A percentile compares a stretch with the other conserved stretches of the same genome.
phyloP scores from a whole-genome alignment of 1,139 yeast genomes.

The Petasospora fabianii region DNA sequence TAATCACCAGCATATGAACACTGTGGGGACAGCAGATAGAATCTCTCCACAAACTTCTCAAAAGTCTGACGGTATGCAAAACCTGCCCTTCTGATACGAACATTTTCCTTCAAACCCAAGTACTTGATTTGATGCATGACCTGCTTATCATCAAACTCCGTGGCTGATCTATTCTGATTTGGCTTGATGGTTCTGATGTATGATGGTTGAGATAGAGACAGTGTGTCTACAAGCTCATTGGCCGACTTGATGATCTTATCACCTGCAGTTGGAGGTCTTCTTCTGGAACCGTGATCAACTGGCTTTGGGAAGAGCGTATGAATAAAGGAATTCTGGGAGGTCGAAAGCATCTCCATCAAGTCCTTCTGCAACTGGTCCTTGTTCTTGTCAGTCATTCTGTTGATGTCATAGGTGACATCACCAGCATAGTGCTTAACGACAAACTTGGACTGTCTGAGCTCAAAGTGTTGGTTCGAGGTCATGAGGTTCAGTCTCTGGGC shows the following conservation, averaged over 20 bases:
- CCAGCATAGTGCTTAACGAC: conserved; percentile 89
- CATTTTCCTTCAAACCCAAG: conserved; percentile 94
- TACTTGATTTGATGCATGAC: conserved; percentile 96
- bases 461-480: conserved; percentile 80
- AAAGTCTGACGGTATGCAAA: conserved; percentile 97
- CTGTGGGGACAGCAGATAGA: conserved; percentile 78
- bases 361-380: conserved; percentile 93
- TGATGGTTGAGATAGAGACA: conserved; percentile 88
- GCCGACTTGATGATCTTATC: conserved; percentile 94
- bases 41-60: conserved; percentile 96
- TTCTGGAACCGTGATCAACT: conserved; percentile 67
- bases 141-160: conserved; percentile 83
- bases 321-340: conserved; percentile 69
- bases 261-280: conserved; percentile 95
- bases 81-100: conserved; percentile 97
- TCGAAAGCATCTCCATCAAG: conserved; percentile 69
- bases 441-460: conserved; percentile 83
- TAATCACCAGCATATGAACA: conserved; percentile 99
- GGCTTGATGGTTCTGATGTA: conserved; percentile 98
- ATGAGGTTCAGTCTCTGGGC: conserved; percentile 89
- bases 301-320: conserved; percentile 73
- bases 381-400: conserved; percentile 94
- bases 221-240: conserved; percentile 81
- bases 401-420: conserved; percentile 90
- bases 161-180: conserved; percentile 86